phyloP scores from a whole-genome alignment of 805 yeast genomes.

The Wickerhamomyces chaumierensis region DNA sequence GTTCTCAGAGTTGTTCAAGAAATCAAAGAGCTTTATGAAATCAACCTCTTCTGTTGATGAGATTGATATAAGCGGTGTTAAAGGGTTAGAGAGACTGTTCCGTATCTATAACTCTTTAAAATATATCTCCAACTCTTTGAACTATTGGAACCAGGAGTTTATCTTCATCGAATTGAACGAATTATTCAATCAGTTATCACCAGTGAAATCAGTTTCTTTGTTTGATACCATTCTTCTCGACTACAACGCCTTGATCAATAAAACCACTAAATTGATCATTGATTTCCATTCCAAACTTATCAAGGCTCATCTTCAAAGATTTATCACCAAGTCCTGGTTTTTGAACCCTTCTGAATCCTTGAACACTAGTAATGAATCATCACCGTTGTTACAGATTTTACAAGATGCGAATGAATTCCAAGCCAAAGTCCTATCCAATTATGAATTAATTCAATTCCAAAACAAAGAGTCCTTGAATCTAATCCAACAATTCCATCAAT shows the following conservation, averaged over 20 bases:
- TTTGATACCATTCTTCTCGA: conserved; percentile 21
- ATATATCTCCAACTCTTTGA: conserved; percentile 11
- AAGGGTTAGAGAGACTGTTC: conserved; percentile 19
- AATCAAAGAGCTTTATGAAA: conserved; percentile 7
- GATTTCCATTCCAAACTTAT: conserved; percentile 21
- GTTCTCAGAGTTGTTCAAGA: conserved; percentile 14
- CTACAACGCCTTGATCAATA: conserved; percentile 18
- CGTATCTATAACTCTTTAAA: conserved; percentile 16
- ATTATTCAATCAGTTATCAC: conserved; percentile 13
- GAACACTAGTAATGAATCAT: conserved; percentile 13
- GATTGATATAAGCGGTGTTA: conserved; percentile 14
- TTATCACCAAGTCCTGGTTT: conserved; percentile 13
- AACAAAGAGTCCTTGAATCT: conserved; percentile 17
- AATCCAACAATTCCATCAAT: conserved; percentile 22
- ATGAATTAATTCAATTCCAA: conserved; percentile 13
- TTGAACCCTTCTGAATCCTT: background rate
- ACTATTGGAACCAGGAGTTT: conserved; percentile 17
- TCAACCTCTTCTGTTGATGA: conserved; percentile 4
- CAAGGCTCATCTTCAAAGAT: conserved; percentile 20
- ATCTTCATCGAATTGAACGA: conserved; percentile 17
- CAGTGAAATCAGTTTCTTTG: conserved; percentile 11
- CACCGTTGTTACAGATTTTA: conserved; percentile 1
- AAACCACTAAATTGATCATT: conserved; percentile 20
- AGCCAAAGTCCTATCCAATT: conserved; percentile 5
- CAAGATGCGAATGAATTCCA: conserved; percentile 6